Evolutionary conservation across 75 land plant genomes (phyloP).

Genomic region (Picea sitchensis): DNA sequence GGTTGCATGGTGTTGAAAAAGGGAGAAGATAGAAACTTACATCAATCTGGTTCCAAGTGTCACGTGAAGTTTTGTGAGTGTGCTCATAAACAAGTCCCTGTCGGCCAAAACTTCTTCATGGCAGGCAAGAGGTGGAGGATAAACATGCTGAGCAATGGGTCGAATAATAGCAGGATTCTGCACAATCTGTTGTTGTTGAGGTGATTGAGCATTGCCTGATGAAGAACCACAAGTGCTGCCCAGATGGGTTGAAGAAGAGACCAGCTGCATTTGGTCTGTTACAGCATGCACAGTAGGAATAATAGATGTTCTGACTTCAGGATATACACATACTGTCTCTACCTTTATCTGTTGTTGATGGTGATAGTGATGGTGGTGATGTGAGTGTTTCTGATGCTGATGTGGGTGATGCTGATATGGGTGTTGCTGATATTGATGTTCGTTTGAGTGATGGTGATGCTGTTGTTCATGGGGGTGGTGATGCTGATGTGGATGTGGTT

Average conservation of each 20-base stretch:
- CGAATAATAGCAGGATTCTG: neutral
- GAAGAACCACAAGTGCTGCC: neutral
- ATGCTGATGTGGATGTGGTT: neutral
- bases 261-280: neutral
- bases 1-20: no score
- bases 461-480: neutral
- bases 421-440: neutral
- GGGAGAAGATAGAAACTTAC: no score
- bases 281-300: constrained; percentile 1
- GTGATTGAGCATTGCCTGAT: neutral
- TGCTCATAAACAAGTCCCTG: no score
- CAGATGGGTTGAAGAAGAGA: neutral
- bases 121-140: constrained; percentile 39
- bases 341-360: neutral
- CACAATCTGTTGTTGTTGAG: neutral
- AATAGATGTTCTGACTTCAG: neutral
- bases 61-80: no score
- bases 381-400: neutral
- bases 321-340: neutral
- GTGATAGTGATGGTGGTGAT: neutral
- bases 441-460: neutral
- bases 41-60: no score
- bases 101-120: no score
- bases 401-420: no score
- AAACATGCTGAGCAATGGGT: neutral